Conservation (phyloP, 305 asterid species). For the Solanum hybrid region DNA sequence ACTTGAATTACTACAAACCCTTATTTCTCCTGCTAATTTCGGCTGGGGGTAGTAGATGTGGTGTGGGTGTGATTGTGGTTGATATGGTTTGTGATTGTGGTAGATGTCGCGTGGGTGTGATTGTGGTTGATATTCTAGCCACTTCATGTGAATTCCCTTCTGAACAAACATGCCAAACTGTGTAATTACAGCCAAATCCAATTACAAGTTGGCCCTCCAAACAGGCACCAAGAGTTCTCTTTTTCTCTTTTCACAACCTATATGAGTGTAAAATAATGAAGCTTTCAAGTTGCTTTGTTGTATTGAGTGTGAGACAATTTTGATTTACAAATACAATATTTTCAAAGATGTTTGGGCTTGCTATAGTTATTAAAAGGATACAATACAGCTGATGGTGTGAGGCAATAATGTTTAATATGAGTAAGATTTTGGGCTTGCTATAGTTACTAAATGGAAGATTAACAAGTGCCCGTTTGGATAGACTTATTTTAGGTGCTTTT, state of each 20-base stretch:
- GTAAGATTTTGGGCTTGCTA: not conserved
- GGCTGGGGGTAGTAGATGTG: not conserved
- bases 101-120: not conserved
- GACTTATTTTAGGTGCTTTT: too few relatives aligned
- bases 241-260: not conserved
- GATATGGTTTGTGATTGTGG: not conserved
- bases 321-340: not conserved
- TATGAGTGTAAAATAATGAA: not conserved
- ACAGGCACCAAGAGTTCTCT: not conserved
- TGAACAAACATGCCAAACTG: not conserved
- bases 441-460: not conserved
- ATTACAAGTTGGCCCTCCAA: not conserved
- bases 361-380: not conserved
- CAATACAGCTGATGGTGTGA: not conserved
- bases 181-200: not conserved
- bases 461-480: too few relatives aligned
- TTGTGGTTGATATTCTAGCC: not conserved
- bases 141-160: not conserved
- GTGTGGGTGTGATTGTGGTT: not conserved
- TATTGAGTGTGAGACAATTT: not conserved
- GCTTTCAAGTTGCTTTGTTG: not conserved
- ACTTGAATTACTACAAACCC: conserved; percentile 7
- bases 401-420: not conserved
- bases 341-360: not conserved
- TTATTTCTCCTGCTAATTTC: not conserved